Conservation (phyloP, 352 stramenopile genomes). For the Phytophthora chlamydospora region DNA sequence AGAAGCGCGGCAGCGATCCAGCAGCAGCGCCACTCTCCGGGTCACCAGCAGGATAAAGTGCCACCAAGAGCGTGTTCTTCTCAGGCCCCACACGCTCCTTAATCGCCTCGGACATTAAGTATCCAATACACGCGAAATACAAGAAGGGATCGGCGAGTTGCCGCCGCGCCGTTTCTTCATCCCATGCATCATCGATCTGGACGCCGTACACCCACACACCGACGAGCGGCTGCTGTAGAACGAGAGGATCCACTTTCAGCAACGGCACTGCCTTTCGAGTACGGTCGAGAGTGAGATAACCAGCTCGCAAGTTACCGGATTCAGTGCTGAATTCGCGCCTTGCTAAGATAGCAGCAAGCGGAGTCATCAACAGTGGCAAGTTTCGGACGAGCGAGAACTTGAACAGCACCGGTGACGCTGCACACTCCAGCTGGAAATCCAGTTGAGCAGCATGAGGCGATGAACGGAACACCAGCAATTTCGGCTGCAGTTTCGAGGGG, state of each 20-base stretch:
- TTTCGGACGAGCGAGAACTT: slow-evolving; percentile 69
- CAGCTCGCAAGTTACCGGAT: slow-evolving; percentile 40
- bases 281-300: slow-evolving; percentile 76
- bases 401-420: slow-evolving; percentile 42
- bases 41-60: slow-evolving; percentile 50
- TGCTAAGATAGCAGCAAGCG: slow-evolving; percentile 63
- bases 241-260: slow-evolving; percentile 74
- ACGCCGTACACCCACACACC: slow-evolving; percentile 80
- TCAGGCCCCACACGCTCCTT: slow-evolving; percentile 64
- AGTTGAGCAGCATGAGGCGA: slow-evolving; percentile 45
- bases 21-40: slow-evolving; percentile 12
- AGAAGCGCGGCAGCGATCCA: slow-evolving; percentile 67
- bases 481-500: slow-evolving; percentile 42
- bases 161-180: slow-evolving; percentile 33
- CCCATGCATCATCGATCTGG: slow-evolving; percentile 58
- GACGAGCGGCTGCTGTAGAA: slow-evolving; percentile 69
- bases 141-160: slow-evolving; percentile 62
- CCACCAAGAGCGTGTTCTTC: slow-evolving; percentile 70
- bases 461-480: slow-evolving; percentile 45
- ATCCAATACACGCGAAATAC: slow-evolving; percentile 64
- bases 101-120: slow-evolving; percentile 54
- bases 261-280: slow-evolving; percentile 79
- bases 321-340: slow-evolving; percentile 56
- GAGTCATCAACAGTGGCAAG: slow-evolving; percentile 79
- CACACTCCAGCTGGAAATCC: slow-evolving; percentile 56